Percentiles rank a stretch among this genome's conserved stretches.
phyloP scores from a whole-genome alignment of 2,329 filamentous ascomycete species.

The Ploettnerulaceae sp. region DNA sequence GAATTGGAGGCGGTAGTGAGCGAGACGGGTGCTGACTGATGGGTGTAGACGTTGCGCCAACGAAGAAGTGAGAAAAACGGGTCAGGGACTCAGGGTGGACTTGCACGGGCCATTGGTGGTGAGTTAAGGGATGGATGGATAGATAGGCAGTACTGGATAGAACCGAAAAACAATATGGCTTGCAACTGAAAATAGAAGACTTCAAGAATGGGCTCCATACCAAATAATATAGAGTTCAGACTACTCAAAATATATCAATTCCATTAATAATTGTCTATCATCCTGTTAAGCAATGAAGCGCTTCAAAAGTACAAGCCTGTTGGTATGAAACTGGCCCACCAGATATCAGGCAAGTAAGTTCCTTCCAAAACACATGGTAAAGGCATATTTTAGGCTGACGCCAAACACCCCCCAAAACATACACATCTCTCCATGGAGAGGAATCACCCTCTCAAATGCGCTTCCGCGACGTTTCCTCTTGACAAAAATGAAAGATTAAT shows the following conservation, averaged over 20 bases:
- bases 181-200: no score
- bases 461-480: not conserved
- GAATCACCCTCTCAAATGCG: not conserved
- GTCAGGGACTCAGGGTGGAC: no score
- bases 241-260: not conserved
- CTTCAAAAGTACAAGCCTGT: conserved; percentile 3
- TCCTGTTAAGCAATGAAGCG: no score
- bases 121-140: not conserved
- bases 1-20: not conserved
- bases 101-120: no score
- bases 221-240: not conserved
- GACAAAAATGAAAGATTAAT: conserved; percentile 22
- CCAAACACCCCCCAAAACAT: not conserved
- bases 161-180: no score
- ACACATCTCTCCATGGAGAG: not conserved
- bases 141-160: no score
- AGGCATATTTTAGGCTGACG: no score
- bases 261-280: not conserved
- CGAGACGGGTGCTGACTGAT: not conserved
- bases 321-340: not conserved
- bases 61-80: conserved; percentile 3
- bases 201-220: no score
- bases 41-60: conserved; percentile 4
- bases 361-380: no score
- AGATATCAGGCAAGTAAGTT: not conserved